Evolutionary conservation across 2,329 filamentous ascomycete genomes (phyloP), one percentile per base, ranked within the genome.

Genomic region (Nigrospora osmanthi): DNA sequence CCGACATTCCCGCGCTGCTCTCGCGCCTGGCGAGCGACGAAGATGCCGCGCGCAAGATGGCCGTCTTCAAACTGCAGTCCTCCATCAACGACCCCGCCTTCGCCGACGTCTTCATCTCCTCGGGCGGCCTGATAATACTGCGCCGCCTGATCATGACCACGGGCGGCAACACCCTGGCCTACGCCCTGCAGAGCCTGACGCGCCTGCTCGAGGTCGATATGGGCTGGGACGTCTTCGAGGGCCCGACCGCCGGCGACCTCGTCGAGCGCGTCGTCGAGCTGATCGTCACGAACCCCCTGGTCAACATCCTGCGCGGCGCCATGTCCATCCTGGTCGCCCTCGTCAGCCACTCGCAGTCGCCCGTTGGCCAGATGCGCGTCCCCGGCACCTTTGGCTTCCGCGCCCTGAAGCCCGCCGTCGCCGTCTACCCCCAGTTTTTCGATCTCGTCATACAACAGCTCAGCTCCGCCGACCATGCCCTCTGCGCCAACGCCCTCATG

Each of bases 301-400:
- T 98, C 66, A 98, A 98, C 63, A 96, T 97, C 60, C 80, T 98
- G 48, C 82, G 93, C 52, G 93, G 93, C 57, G 91, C 91, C 58
- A 95, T 98, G 87, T 91, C 89, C 39, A 94, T 98, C 49, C 78
- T 98, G 45, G 91, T 95, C 39, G 89, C 90, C 12, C 84, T 97
- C 46, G 91, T 98, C 43, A 85, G 89, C 50, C 86, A 94, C 65
- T 89, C 89, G 28, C 82, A 88, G 59, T 58, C 66, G 11, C 58
- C 65, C 40, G 61, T 59, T 64, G 67, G 56, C 23, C 54, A 51
- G 43, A 52, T 62, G 16, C 62, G 61, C 38, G 59, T 67, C 1
- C 76, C 81, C 3, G 81, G 81, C 16, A 75, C 78, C 15, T 94
- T 89, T 63, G 93, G 93, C 30, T 96, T 96, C 66, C 83, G 88